Evolutionary conservation across 2,329 filamentous ascomycete genomes (phyloP).

Genomic region (Botrytis fragariae): DNA sequence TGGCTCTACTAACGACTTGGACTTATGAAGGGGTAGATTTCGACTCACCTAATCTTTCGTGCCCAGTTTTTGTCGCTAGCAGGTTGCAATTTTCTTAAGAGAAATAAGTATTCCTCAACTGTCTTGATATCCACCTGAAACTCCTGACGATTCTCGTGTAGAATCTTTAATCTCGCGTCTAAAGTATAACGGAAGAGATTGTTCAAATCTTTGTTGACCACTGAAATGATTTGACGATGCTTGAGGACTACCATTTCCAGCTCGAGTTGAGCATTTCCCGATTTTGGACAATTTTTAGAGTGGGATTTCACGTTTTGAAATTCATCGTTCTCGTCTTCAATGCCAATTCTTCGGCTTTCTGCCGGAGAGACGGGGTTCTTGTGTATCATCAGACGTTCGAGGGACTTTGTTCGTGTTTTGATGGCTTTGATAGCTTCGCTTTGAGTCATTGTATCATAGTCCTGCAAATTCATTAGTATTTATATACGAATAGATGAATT

Average conservation of each 20-base stretch:
- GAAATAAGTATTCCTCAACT: background rate
- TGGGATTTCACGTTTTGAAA: background rate
- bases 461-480: background rate
- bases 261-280: background rate
- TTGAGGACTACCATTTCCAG: background rate
- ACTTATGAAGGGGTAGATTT: background rate
- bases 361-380: background rate
- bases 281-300: background rate
- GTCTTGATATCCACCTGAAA: background rate
- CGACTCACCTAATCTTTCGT: background rate
- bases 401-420: background rate
- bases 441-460: background rate
- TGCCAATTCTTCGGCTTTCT: background rate
- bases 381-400: background rate
- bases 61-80: background rate
- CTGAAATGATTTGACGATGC: background rate
- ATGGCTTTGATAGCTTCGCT: background rate
- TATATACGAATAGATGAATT: fast-evolving
- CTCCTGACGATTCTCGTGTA: background rate
- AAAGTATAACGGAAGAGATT: constrained; percentile 9
- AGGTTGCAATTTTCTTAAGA: background rate
- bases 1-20: too few relatives aligned
- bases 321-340: background rate
- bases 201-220: background rate
- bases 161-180: background rate